These are phyloP conservation scores for Blastocystis sp. DNA, from an alignment of 352 stramenopile species.

Conservation along the genomic window DNA sequence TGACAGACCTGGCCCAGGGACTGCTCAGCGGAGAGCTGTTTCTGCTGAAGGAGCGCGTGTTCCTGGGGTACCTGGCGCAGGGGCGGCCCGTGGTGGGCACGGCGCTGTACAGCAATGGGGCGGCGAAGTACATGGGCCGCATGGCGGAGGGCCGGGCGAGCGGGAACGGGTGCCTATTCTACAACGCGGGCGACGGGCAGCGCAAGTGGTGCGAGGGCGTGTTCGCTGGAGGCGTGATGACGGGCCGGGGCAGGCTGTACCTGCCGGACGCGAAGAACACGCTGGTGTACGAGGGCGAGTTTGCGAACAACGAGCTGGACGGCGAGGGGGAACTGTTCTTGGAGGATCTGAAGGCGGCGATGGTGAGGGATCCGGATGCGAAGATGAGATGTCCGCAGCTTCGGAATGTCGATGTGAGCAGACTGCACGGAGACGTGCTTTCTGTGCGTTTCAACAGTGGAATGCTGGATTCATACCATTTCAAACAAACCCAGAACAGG, in stretches of 20 bases:
- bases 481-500: too few relatives aligned
- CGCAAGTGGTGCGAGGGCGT: not conserved
- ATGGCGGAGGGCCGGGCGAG: not conserved
- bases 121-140: not conserved
- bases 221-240: not conserved
- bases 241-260: not conserved
- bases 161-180: not conserved
- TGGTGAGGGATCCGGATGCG: too few relatives aligned
- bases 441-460: too few relatives aligned
- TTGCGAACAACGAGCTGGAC: not conserved
- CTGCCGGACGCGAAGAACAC: not conserved
- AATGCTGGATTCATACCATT: too few relatives aligned
- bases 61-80: not conserved
- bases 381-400: too few relatives aligned
- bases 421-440: too few relatives aligned
- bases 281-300: not conserved
- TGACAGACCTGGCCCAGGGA: not conserved
- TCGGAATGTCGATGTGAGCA: too few relatives aligned
- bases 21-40: not conserved
- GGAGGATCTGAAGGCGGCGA: not conserved
- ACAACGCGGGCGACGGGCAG: not conserved
- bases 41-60: not conserved
- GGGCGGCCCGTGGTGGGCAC: too few relatives aligned
- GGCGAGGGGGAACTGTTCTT: not conserved
- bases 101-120: not conserved